phyloP scores from a whole-genome alignment of 2,329 filamentous ascomycete genomes.

The Nothophoma quercina region DNA sequence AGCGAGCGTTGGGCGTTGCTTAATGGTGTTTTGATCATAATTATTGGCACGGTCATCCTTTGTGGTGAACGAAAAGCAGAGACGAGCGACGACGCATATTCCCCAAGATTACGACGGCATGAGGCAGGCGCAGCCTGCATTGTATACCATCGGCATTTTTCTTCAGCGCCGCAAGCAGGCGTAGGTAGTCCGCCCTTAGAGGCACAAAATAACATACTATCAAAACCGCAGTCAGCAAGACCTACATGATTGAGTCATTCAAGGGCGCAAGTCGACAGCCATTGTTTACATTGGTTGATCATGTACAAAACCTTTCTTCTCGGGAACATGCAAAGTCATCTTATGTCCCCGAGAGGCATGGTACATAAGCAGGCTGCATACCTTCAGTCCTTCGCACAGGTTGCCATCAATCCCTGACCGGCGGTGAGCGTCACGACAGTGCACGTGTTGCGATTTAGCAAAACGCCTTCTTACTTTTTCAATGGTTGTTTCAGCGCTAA shows the following conservation, averaged over 20 bases:
- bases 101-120: constrained; percentile 37
- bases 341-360: constrained; percentile 12
- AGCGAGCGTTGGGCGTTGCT: constrained; percentile 47
- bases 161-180: not conserved
- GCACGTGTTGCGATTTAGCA: not conserved
- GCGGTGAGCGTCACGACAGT: too few relatives aligned
- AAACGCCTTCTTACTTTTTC: not conserved
- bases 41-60: constrained; percentile 21
- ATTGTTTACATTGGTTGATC: not conserved
- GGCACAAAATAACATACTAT: constrained; percentile 20
- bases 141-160: constrained; percentile 25
- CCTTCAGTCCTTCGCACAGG: not conserved
- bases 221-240: constrained; percentile 1
- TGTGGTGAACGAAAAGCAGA: constrained; percentile 39
- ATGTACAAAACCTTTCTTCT: not conserved
- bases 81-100: constrained; percentile 42
- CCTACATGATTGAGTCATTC: not conserved
- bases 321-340: not conserved
- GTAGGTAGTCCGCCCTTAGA: constrained; percentile 21
- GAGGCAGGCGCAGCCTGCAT: constrained; percentile 21
- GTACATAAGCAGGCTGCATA: not conserved
- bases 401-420: not conserved
- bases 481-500: not conserved
- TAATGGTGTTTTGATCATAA: constrained; percentile 31
- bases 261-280: not conserved